Percentiles rank a stretch among this genome's conserved stretches.
phyloP scores from a whole-genome alignment of 1,139 yeast species.

The Kodamaea ohmeri region DNA sequence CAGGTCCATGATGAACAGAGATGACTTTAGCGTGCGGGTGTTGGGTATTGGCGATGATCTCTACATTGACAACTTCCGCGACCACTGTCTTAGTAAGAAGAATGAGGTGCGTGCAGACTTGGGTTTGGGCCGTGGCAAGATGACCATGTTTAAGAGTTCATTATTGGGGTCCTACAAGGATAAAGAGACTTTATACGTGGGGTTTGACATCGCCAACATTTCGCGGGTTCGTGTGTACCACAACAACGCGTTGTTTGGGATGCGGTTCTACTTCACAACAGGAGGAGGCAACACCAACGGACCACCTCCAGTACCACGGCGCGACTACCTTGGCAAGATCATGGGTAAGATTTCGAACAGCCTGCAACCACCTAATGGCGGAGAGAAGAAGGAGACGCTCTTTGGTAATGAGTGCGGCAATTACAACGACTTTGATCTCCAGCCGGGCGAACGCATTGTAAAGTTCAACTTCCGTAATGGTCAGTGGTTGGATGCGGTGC shows the following conservation, averaged over 20 bases:
- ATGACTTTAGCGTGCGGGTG: conserved; percentile 48
- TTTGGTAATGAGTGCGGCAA: conserved; percentile 64
- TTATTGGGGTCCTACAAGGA: conserved; percentile 37
- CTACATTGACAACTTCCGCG: conserved; percentile 30
- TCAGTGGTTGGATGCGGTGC: conserved; percentile 86
- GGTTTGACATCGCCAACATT: conserved; percentile 33
- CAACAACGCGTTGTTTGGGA: conserved; percentile 80
- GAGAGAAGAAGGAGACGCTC: conserved; percentile 15
- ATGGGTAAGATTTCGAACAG: conserved; percentile 6
- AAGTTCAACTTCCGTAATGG: conserved; percentile 72
- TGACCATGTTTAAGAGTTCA: conserved; percentile 48
- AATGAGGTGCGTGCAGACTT: conserved; percentile 39
- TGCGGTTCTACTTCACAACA: conserved; percentile 29
- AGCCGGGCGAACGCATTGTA: conserved; percentile 54
- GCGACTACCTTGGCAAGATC: conserved; percentile 43
- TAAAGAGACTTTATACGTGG: conserved; percentile 22
- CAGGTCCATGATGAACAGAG: conserved; percentile 22
- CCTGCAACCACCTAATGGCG: not conserved
- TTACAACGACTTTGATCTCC: conserved; percentile 56
- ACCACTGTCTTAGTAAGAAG: conserved; percentile 18
- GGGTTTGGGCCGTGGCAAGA: conserved; percentile 33
- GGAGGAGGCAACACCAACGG: conserved; percentile 9
- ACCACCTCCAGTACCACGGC: conserved; percentile 45
- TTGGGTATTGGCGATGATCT: conserved; percentile 45
- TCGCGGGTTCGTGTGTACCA: conserved; percentile 57